Base-by-base conservation (phyloP, 2,329 filamentous ascomycete genomes). In the Cordyceps tenuipes region DNA sequence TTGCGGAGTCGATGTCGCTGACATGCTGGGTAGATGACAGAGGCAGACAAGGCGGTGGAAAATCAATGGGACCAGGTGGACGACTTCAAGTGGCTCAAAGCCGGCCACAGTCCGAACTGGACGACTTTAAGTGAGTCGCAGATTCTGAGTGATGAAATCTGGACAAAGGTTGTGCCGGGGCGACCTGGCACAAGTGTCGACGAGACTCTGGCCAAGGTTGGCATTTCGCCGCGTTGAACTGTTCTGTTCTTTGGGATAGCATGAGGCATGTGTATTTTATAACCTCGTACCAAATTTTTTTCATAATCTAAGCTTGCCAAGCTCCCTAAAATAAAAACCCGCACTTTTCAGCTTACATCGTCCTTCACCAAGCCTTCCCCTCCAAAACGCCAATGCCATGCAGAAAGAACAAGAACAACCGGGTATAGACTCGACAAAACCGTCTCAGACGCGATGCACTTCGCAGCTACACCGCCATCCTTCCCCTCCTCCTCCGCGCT, bases 31-130 rank as follows among this genome's bases (percentile, higher is more conserved):
- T 52, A 71, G 68, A 61, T 63, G 47, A 68, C 64, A 7, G 67
- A 70, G 34, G 67, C 68, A 5, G 72, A 74, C n/a, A 55, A 66
- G 43, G 50, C 63, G 6, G 64, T 68, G 3, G 74, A 74, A 61
- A 93, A 96, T 70, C 83, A 88, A 67, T 99, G 91, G 90, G 82
- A 92, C 66, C 85, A 94, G 68, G 89, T 97, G 17, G 90, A 97
- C 71, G 94, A 99, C 72, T 99, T 99, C 79, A 96, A 96, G 75
- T 97, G 94, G 94, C 82, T 97, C 64, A 95, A 92, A 72, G 80
- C 83, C 17, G 90, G 89, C 61, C 84, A 84, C 34, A 97, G 90
- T 69, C 94, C 94, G 2, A 92, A 99, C 70, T 99, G 93, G 91
- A 83, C 78, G 39, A 73, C 90, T 2, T 66, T 97, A 23, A 77